These are phyloP conservation scores for Onygenales sp. DNA, from an alignment of 2,329 filamentous ascomycete species.

Conservation along the genomic window DNA sequence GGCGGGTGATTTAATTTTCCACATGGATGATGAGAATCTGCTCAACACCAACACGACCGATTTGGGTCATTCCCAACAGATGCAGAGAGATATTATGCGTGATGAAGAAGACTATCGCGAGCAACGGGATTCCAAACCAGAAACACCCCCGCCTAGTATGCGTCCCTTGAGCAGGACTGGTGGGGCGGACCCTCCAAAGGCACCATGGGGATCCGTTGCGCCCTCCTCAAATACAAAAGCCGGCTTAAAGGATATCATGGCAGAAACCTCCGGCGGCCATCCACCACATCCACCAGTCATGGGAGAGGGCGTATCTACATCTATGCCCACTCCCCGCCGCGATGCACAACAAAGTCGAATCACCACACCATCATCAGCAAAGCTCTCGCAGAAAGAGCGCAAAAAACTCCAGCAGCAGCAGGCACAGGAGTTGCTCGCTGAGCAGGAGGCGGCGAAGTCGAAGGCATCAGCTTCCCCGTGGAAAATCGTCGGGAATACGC, in stretches of 20 bases:
- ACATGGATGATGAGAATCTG: conserved; percentile 73
- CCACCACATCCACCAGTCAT: conserved; percentile 26
- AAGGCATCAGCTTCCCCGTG: conserved; percentile 44
- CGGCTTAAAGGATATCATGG: conserved; percentile 70
- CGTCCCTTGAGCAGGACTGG: neutral
- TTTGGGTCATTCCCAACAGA: neutral
- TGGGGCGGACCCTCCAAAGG: conserved; percentile 17
- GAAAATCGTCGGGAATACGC: conserved; percentile 46
- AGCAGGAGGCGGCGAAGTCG: conserved; percentile 27
- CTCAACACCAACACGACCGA: conserved; percentile 2
- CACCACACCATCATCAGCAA: conserved; percentile 34
- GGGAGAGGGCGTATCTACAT: conserved; percentile 33
- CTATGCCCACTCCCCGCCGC: conserved; percentile 36
- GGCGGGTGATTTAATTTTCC: conserved; percentile 72
- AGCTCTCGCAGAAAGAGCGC: conserved; percentile 83
- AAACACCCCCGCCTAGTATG: too few species aligned
- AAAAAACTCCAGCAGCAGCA: conserved; percentile 72
- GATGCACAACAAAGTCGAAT: conserved; percentile 27
- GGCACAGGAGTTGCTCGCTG: conserved; percentile 31
- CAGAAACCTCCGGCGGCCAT: conserved; percentile 43
- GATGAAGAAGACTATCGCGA: neutral
- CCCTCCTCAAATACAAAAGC: conserved; percentile 52
- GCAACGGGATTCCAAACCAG: too few species aligned
- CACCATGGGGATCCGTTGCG: conserved; percentile 45
- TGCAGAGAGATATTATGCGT: too few species aligned